Evolutionary conservation across 306 rosid genomes (phyloP).

Genomic region (Quercus berberidifolia): DNA sequence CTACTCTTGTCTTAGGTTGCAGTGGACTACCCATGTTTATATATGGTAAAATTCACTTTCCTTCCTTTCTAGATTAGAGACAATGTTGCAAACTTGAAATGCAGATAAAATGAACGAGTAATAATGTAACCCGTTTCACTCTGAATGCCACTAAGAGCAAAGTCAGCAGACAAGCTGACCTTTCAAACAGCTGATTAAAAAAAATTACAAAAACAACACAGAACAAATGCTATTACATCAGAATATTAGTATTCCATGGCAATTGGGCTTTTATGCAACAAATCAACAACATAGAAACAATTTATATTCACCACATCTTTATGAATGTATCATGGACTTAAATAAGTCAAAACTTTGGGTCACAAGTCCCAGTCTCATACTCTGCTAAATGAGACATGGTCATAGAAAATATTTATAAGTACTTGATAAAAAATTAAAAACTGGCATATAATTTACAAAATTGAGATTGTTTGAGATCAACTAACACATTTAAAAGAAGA

Average conservation of each 20-base stretch:
- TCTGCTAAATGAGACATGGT: neutral
- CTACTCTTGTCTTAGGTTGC: constrained; percentile 77
- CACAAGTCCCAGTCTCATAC: neutral
- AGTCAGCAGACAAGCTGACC: constrained; percentile 18
- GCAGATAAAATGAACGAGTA: neutral
- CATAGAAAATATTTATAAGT: neutral
- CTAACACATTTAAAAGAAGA: neutral
- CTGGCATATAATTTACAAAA: neutral
- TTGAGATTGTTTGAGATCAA: neutral
- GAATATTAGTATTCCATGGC: neutral
- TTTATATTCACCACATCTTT: neutral
- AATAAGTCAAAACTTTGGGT: neutral
- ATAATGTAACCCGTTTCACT: constrained; percentile 19
- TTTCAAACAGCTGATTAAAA: constrained; percentile 18
- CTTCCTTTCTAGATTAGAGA: constrained; percentile 2
- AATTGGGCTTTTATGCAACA: neutral
- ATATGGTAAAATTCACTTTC: neutral
- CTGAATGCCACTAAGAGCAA: constrained; percentile 13
- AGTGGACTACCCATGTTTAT: constrained; percentile 46
- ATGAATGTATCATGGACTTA: neutral
- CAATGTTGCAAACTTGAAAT: neutral
- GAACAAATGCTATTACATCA: neutral
- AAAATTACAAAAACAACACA: neutral
- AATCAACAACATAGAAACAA: neutral
- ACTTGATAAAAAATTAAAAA: neutral